Evolutionary conservation across 306 rosid species (phyloP), one percentile per base, ranked within the genome.

Genomic region (Chamaecrista fasciculata): DNA sequence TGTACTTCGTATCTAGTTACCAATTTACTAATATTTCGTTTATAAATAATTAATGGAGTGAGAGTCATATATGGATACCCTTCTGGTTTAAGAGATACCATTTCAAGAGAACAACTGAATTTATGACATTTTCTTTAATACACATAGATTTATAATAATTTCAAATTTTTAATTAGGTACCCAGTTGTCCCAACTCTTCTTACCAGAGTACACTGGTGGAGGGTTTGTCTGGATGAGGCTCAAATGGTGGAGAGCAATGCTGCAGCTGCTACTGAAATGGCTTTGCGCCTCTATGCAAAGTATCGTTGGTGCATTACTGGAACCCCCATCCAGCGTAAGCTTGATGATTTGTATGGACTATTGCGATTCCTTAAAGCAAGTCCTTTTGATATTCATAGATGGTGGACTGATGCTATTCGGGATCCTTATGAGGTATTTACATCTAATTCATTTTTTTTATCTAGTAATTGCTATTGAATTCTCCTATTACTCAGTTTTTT

Each of bases 241-340:
- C 98, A 94, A 77, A 94, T 94, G 98, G 98, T 94, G 58, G 98
- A 94, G 86, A 85, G 90, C 71, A 93, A 83, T 86, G 82, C 83
- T 57, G 63, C 90, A 28, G 87, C 96, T 52, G 89, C 96, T 69
- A 86, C 96, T 28, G 98, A 90, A 82, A 94, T 88, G 98, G 97
- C 97, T 62, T 53, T 87, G 72, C 91, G 95, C 67, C 84, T 94
- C 50, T 79, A 85, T 72, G 84, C 95, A 3, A 88, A 87, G 85
- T 80, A 94, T 75, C 89, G 75, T 58, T 94, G 98, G 98, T 94
- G 97, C 84, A 78, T 94, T 50, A 86, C 98, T 5, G 98, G 98
- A 69, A 94, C 98, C 78, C 98, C 98, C 44, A 86, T 94, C 75
- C 98, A 90, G 75, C 86, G 96, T 70, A 90, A 86, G 81, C 87